phyloP scores from a whole-genome alignment of 768 basidiomycete species.

The Lactifluus subvellereus region DNA sequence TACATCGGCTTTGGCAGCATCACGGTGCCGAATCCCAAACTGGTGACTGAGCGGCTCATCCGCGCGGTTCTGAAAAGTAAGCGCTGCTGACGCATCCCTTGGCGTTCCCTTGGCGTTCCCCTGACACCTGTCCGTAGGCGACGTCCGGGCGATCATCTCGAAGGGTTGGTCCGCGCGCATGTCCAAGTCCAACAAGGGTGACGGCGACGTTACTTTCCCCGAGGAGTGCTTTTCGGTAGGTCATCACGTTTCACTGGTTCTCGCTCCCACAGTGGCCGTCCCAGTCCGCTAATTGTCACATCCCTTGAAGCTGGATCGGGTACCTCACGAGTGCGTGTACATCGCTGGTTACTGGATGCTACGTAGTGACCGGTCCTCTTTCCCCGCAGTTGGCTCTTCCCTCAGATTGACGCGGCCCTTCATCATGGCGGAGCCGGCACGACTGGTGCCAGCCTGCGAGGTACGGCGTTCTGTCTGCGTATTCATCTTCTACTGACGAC shows the following conservation, averaged over 20 bases:
- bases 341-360: neutral
- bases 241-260: neutral
- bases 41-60: conserved; percentile 50
- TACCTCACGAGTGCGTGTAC: conserved; percentile 51
- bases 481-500: neutral
- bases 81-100: conserved; percentile 21
- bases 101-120: neutral
- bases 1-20: conserved; percentile 72
- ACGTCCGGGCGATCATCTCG: conserved; percentile 59
- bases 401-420: conserved; percentile 52
- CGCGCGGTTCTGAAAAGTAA: conserved; percentile 55
- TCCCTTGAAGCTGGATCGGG: conserved; percentile 43
- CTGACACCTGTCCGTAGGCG: conserved; percentile 35
- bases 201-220: conserved; percentile 41
- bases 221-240: conserved; percentile 44
- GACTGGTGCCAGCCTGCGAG: conserved; percentile 56
- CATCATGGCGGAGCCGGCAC: conserved; percentile 72
- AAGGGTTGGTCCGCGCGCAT: conserved; percentile 63
- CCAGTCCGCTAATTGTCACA: conserved; percentile 17
- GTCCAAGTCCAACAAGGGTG: conserved; percentile 37
- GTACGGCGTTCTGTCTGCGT: conserved; percentile 24
- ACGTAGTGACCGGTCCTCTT: conserved; percentile 19
- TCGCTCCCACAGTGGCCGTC: neutral
- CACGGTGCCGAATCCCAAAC: conserved; percentile 54
- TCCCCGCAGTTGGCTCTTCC: conserved; percentile 47